phyloP scores from a whole-genome alignment of 352 stramenopile genomes.

The Phytophthora tentaculata region DNA sequence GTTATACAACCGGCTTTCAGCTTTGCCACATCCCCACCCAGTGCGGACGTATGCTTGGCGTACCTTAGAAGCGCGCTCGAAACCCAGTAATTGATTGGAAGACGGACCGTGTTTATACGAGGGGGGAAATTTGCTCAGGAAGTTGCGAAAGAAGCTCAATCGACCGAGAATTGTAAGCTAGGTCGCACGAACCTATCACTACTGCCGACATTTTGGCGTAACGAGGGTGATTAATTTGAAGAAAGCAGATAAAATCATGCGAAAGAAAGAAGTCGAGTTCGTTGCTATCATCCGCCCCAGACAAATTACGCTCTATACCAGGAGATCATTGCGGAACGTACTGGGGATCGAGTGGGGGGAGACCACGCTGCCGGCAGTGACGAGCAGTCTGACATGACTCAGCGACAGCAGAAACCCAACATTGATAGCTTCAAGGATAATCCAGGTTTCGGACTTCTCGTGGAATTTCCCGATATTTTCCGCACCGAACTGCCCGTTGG shows the following conservation, averaged over 20 bases:
- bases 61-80: constrained; percentile 1
- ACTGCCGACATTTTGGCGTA: background rate
- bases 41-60: constrained; percentile 8
- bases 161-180: too few species aligned
- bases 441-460: background rate
- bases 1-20: background rate
- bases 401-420: background rate
- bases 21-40: constrained; percentile 7
- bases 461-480: background rate
- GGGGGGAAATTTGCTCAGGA: too few species aligned
- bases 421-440: background rate
- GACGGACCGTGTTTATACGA: constrained; percentile 8
- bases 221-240: background rate
- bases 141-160: background rate
- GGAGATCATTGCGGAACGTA: background rate
- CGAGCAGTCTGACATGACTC: background rate
- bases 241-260: background rate
- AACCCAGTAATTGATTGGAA: constrained; percentile 3
- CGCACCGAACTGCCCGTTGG: background rate
- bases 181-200: background rate
- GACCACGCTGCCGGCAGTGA: too few species aligned
- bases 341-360: too few species aligned
- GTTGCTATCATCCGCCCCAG: background rate
- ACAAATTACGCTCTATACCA: background rate
- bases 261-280: constrained; percentile 3